Base-by-base conservation (phyloP, 148 eudicot species). In the Chenopodium album region DNA sequence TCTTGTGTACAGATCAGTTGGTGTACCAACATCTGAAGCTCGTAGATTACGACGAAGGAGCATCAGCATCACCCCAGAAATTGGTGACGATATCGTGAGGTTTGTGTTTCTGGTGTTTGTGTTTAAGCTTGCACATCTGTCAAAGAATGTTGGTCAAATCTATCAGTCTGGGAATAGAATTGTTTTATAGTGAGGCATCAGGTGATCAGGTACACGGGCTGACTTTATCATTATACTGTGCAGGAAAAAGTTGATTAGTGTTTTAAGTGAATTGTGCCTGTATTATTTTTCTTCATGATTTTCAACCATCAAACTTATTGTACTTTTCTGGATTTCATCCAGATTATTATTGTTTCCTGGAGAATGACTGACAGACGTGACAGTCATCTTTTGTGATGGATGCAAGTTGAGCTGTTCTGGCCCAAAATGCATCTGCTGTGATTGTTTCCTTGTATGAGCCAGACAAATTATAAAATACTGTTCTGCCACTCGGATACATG, bases 51-150 rank as follows among this genome's bases (percentile, higher is more conserved):
- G 99, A 83, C 89, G 99, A 86, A 91, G 99, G 85, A 94, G 99
- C 86, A 92, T 96, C 75, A 96, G 99, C 84, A 96, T 96, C 77
- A 96, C 98, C 62, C 99, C 99, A 4, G 98, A 96, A 86, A 94
- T 96, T 84, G 97, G 99, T 75, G 99, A 96, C 85, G 98, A 96
- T 80, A 96, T 94, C 75, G 99, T 91, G 78, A 96, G 99, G 99
- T 96, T 87, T 83, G 73, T 85, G 54, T 65, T 62, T 73, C 64
- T 71, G 68, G 16, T 8, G 28, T 52, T 32, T 62, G 73, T n/a
- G 31, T 44, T 80, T 54, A 23, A 48, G 34, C 28, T 44, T 22
- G 6, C n/a, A 34, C 17, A 72, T 72, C 72, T 32, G 3, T 64
- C 12, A 9, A 59, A 71, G 13, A 8, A 23, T 75, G 44, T 16